Base-by-base conservation (phyloP, 371 early-diverging fungal species). In the Actinomortierella wolfii region DNA sequence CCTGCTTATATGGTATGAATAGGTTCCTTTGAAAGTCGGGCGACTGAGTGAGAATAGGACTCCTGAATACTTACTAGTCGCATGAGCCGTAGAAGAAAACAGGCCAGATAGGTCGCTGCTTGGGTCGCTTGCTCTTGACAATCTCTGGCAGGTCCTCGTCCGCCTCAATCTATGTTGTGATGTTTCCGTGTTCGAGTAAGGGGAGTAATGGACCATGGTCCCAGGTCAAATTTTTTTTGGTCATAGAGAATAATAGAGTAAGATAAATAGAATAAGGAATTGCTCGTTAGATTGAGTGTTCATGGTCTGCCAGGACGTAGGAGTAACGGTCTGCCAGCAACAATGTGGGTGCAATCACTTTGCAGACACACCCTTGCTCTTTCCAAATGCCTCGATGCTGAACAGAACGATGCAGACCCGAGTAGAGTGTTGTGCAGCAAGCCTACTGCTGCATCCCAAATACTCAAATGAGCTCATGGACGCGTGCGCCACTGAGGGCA, bases 1-100 rank as follows among this genome's bases (percentile, higher is more conserved):
- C 34, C 34, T 34, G 34, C 11, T 11, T 4, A 34, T 11, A 6
- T 4, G 11, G 34, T 34, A 34, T 34, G 34, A 6, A 34, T 34
- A n/a, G 34, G 34, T 34, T 34, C 34, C 34, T 4, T 34, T 4
- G 4, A 11, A 11, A 4, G 34, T 6, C 7, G 11, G 34, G 34
- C 11, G 34, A 6, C 11, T 6, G 34, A 11, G 34, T 6, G 34
- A 34, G 34, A 34, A 11, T 4, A 11, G 11, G 34, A 6, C 11
- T 11, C 34, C 11, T 4, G 34, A 3, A 29, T 20, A 84, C 88
- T 78, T 85, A 89, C 88, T 89, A 90, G 69, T 90, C 87, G 61
- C 77, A 75, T n/a, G 89, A 82, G 21, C 89, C 91, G 76, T 78
- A 89, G 57, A 88, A 90, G 59, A 80, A 83, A 18, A 90, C 89